These are phyloP conservation scores for Calophaca sinica DNA, from an alignment of 306 rosid species.

Conservation along the genomic window DNA sequence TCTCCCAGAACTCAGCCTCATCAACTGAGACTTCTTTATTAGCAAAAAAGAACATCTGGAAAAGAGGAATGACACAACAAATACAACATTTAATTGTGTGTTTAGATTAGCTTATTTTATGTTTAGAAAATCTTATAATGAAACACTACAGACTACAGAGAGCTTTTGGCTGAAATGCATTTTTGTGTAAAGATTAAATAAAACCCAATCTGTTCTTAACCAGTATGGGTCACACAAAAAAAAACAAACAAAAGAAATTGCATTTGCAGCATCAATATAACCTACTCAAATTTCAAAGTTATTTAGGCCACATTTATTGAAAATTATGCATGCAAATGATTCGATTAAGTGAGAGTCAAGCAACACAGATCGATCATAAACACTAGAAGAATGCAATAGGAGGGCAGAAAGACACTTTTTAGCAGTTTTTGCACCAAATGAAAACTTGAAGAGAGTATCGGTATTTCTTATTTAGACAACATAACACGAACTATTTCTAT, in stretches of 20 bases:
- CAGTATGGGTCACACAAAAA: constrained; percentile 28
- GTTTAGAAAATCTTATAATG: constrained; percentile 14
- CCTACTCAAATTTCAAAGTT: constrained; percentile 23
- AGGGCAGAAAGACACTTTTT: constrained; percentile 4
- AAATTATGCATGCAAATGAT: constrained; percentile 6
- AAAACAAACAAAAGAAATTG: constrained; percentile 12
- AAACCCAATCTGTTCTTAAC: constrained; percentile 24
- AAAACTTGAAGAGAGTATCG: constrained; percentile 10
- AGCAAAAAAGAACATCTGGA: constrained; percentile 86
- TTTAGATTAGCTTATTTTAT: constrained; percentile 23
- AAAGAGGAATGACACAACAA: constrained; percentile 42
- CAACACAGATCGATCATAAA: constrained; percentile 29
- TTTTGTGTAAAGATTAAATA: not conserved
- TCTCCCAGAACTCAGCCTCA: constrained; percentile 95
- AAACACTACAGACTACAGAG: not conserved
- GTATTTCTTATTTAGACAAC: constrained; percentile 24
- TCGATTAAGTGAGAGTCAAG: constrained; percentile 19
- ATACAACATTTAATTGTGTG: constrained; percentile 23
- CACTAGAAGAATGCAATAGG: constrained; percentile 33
- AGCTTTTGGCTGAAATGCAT: not conserved
- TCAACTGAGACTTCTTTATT: constrained; percentile 75
- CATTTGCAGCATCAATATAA: constrained; percentile 19
- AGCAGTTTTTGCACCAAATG: constrained; percentile 28
- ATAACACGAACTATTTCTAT: constrained; percentile 18
- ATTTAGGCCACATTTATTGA: not conserved